Base-by-base conservation (phyloP, 345 rosid genomes). In the Xanthoceras sorbifolium region DNA sequence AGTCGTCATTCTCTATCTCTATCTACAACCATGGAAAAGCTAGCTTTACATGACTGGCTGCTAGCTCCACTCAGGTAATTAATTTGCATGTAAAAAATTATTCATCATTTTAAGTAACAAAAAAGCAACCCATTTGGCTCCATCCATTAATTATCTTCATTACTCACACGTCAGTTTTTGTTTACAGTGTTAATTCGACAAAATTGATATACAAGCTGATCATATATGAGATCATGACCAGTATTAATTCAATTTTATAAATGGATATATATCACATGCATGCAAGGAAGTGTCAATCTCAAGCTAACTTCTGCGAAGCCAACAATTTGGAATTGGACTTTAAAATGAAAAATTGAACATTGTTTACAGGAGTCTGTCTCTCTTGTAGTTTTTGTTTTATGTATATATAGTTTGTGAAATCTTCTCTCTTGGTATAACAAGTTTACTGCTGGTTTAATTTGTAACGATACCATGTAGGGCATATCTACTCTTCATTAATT, bases 301-400 rank as follows among this genome's bases (percentile, higher is more conserved):
- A 65, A 36, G 64, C 14, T 54, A 57, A 25, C 48, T 72, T 72
- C 75, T 38, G 42, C 34, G 65, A 72, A 72, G 75, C 75, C 66
- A 72, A 72, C 75, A 38, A 72, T 1, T 18, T 22, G 1, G 52
- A 59, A 57, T 57, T 69, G 26, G 64, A 29, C 54, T 70, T n/a
- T 22, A 20, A 32, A 69, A 23, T 29, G n/a, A 70, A 8, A 10
- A 10, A 17, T 9, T 31, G 26, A 31, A 31, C 63, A 6, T 52
- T 23, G 22, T 57, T 34, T 3, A 36, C n/a, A 23, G 38, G 36
- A 69, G 59, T 20, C 40, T 69, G 10, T 25, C 72, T n/a, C 22
- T 46, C 7, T 69, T 48, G 60, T 60, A 15, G 25, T 68, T 11
- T 50, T 42, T 42, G 46, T 48, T 48, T 17, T 42, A 42, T 42